Evolutionary conservation across 768 basidiomycete genomes (phyloP), one percentile per base, ranked within the genome.

Genomic region (Agrocybe praecox): DNA sequence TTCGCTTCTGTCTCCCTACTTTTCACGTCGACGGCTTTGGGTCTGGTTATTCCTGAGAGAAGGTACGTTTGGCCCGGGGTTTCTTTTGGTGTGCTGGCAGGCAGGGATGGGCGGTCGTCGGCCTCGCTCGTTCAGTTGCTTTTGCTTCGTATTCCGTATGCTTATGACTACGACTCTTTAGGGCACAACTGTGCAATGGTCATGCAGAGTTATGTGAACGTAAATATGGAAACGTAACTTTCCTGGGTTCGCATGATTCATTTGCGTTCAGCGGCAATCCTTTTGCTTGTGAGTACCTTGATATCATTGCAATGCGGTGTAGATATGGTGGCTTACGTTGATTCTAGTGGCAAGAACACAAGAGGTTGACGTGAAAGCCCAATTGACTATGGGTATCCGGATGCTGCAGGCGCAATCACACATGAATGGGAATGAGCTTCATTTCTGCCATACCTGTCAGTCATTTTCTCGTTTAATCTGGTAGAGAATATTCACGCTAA

Each of bases 391-490:
- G 1, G 83, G 84, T 6, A 80, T 81, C 12, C 74, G 83, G 0
- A 65, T 84, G 52, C 65, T 85, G 11, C 82, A 89, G 62, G 80
- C 85, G 26, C 81, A 87, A 64, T 68, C 80, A 3, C 83, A 79
- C 63, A 53, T 76, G 67, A 63, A 64, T 44, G 59, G 75, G 29
- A 76, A 73, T 2, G 77, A 73, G 5, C 73, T 89, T 15, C 83
- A 85, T 61, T 84, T 89, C 63, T 90, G 88, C 66, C 88, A 89
- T 67, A 83, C 84, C 4, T 80, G 78, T 88, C 59, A 63, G 82
- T 73, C 2, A 47, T 54, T 24, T 22, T 23, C 36, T n/a, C 14
- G 9, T n/a, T 32, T n/a, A n/a, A 12, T 7, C 19, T 18, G 9
- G 43, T 21, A n/a, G n/a, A n/a, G 44, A n/a, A 19, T 43, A 22